Evolutionary conservation across 768 basidiomycete species (phyloP).

Genomic region (Lactarius hatsudake): DNA sequence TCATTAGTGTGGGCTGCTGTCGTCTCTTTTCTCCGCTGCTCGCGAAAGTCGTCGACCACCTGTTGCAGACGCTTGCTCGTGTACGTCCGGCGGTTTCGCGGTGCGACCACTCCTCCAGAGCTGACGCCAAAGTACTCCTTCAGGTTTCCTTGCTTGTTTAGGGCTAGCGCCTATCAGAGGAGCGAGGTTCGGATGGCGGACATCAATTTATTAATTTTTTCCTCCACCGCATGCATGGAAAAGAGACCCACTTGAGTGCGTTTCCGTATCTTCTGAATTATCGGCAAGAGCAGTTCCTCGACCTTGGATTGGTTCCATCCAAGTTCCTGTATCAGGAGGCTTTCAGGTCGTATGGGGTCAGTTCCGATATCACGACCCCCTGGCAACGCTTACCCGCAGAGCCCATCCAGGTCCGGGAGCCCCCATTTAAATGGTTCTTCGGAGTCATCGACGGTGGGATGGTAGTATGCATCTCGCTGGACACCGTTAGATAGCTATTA

Average conservation of each 20-base stretch:
- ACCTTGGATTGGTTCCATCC: slow-evolving; percentile 81
- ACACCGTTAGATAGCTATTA: background rate
- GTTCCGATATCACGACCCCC: slow-evolving; percentile 23
- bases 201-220: background rate
- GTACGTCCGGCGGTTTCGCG: slow-evolving; percentile 78
- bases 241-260: slow-evolving; percentile 63
- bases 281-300: slow-evolving; percentile 87
- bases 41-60: slow-evolving; percentile 79
- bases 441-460: slow-evolving; percentile 86
- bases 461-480: slow-evolving; percentile 89
- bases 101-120: slow-evolving; percentile 66
- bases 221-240: background rate
- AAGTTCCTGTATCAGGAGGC: slow-evolving; percentile 74
- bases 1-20: background rate
- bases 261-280: slow-evolving; percentile 85
- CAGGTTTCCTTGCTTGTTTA: slow-evolving; percentile 77
- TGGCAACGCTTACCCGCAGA: slow-evolving; percentile 62
- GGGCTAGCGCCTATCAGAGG: slow-evolving; percentile 46
- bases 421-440: slow-evolving; percentile 97
- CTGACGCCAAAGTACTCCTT: slow-evolving; percentile 72
- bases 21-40: slow-evolving; percentile 38
- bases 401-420: slow-evolving; percentile 89
- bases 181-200: background rate
- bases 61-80: slow-evolving; percentile 84
- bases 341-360: slow-evolving; percentile 33